A percentile compares a stretch with the other conserved stretches of the same genome.
These are phyloP conservation scores for Castanea mollissima DNA, from an alignment of 306 rosid species.

Conservation along the genomic window DNA sequence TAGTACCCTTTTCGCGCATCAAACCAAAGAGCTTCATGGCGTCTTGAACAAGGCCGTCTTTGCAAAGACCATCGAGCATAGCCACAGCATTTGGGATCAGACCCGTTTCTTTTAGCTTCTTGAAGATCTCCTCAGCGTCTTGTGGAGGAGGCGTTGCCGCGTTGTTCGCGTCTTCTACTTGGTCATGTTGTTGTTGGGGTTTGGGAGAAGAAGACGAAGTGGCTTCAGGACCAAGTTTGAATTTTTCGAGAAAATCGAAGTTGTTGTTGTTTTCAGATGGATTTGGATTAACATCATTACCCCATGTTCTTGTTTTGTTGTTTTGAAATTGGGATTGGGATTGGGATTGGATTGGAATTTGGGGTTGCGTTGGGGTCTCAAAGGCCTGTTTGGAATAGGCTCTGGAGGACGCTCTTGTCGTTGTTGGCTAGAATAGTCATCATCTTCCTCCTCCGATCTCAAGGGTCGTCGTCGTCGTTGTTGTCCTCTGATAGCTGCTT, in stretches of 20 bases:
- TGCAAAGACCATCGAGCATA: slow-evolving; percentile 96
- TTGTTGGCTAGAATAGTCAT: not conserved
- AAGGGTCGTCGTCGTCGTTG: not conserved
- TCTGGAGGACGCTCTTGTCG: slow-evolving; percentile 17
- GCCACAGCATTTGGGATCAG: slow-evolving; percentile 91
- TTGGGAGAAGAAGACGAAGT: not conserved
- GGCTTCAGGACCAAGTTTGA: slow-evolving; percentile 44
- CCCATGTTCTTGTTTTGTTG: not conserved
- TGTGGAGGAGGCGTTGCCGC: slow-evolving; percentile 38
- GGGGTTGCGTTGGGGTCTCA: slow-evolving; percentile 34
- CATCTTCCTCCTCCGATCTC: slow-evolving; percentile 24
- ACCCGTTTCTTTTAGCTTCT: slow-evolving; percentile 92
- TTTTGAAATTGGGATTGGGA: slow-evolving; percentile 22
- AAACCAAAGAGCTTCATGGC: slow-evolving; percentile 84
- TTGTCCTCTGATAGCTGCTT: slow-evolving; percentile 7
- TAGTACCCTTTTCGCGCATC: slow-evolving; percentile 88
- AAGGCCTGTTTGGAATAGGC: slow-evolving; percentile 38
- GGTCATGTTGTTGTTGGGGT: slow-evolving; percentile 15
- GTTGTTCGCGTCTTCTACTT: slow-evolving; percentile 25
- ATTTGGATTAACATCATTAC: not conserved
- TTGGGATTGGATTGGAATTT: slow-evolving; percentile 12
- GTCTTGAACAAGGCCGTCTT: slow-evolving; percentile 91
- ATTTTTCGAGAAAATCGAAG: slow-evolving; percentile 72
- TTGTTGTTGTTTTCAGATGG: slow-evolving; percentile 49
- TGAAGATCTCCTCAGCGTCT: slow-evolving; percentile 79